phyloP scores from a whole-genome alignment of 805 yeast species.

The Clavispora carvajalis region DNA sequence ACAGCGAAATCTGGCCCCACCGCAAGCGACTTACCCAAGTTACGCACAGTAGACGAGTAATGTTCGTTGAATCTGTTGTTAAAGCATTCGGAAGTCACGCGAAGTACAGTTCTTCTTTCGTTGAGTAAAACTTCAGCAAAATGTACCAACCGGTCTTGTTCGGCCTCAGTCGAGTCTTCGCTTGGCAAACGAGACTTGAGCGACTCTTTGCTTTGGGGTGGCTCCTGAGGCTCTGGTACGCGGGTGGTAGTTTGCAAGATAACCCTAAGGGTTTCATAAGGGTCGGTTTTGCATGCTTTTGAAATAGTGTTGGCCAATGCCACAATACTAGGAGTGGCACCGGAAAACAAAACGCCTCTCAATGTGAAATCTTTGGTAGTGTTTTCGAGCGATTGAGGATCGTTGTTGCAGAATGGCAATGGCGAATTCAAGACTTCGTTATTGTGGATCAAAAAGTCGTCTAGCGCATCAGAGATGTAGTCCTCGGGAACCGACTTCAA shows the following conservation, averaged over 20 bases:
- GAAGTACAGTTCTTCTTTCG: slow-evolving; percentile 49
- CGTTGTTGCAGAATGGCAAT: slow-evolving; percentile 20
- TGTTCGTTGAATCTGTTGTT: slow-evolving; percentile 13
- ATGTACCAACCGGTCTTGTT: slow-evolving; percentile 26
- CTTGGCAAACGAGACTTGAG: slow-evolving; percentile 30
- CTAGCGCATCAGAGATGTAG: slow-evolving; percentile 30
- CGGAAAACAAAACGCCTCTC: slow-evolving; percentile 36
- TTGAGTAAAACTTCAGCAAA: slow-evolving; percentile 38
- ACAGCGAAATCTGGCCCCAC: slow-evolving; percentile 3
- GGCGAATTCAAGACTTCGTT: slow-evolving; percentile 26
- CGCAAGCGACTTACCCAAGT: slow-evolving; percentile 26
- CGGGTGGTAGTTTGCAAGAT: slow-evolving; percentile 35
- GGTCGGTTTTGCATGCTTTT: slow-evolving; percentile 33
- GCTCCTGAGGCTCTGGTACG: slow-evolving; percentile 27
- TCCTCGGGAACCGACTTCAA: slow-evolving; percentile 27
- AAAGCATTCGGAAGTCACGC: slow-evolving; percentile 31
- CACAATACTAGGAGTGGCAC: slow-evolving; percentile 27
- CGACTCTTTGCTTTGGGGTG: slow-evolving; percentile 16
- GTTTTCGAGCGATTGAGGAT: neutral
- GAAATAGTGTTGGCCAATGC: slow-evolving; percentile 39
- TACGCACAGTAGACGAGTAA: slow-evolving; percentile 24
- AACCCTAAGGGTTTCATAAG: slow-evolving; percentile 45
- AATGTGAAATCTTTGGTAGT: slow-evolving; percentile 29
- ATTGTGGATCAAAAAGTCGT: slow-evolving; percentile 35
- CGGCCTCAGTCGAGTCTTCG: slow-evolving; percentile 27